A percentile compares a stretch with the other conserved stretches of the same genome.
Evolutionary conservation across 2,329 filamentous ascomycete genomes (phyloP).

Genomic region (Venturia oleaginea): DNA sequence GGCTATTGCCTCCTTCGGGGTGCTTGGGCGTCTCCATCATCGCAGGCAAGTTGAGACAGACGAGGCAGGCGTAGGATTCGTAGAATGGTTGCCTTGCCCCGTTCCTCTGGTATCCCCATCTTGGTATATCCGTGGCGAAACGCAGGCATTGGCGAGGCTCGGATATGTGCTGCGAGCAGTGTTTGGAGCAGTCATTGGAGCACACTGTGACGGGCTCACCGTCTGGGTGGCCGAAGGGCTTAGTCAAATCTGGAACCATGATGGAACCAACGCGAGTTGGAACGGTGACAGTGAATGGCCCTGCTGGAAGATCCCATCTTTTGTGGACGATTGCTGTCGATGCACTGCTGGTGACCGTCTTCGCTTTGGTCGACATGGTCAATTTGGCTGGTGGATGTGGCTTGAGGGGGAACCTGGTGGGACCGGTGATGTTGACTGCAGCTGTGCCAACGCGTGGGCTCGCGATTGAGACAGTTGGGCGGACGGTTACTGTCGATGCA

Average conservation of each 20-base stretch:
- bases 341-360: too few species aligned
- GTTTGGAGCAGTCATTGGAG: not conserved
- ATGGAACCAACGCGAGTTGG: not conserved
- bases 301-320: not conserved
- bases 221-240: not conserved
- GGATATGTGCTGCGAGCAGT: not conserved
- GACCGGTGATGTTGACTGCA: too few species aligned
- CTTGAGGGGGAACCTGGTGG: too few species aligned
- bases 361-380: too few species aligned
- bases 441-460: too few species aligned
- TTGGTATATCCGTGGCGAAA: not conserved
- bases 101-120: not conserved
- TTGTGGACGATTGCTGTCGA: too few species aligned
- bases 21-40: not conserved
- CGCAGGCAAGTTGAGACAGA: not conserved
- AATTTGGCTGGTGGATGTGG: too few species aligned
- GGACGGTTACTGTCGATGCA: too few species aligned
- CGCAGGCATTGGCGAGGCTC: not conserved
- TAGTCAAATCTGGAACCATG: not conserved
- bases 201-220: not conserved
- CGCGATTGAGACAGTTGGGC: too few species aligned
- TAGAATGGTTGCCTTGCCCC: not conserved
- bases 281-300: not conserved
- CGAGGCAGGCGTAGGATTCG: not conserved
- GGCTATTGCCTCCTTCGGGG: not conserved